A percentile compares a stretch with the other conserved stretches of the same genome.
phyloP scores from a whole-genome alignment of 129 eudicot genomes.

The Pseudognaphalium luteoalbum region DNA sequence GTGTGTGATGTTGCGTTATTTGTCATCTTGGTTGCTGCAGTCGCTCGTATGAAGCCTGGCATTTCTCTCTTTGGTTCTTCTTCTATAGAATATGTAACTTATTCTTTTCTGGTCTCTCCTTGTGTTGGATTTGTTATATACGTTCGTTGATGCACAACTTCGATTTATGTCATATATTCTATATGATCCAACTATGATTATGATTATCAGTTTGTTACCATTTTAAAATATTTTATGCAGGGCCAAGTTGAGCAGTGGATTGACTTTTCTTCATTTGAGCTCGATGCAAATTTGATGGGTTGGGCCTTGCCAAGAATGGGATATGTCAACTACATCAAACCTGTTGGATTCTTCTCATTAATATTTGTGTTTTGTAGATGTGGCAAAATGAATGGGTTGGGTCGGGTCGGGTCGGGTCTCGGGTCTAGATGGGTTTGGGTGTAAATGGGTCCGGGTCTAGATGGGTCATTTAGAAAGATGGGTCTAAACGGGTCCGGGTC shows the following conservation, averaged over 20 bases:
- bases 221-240: slow-evolving; percentile 23
- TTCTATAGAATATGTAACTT: slow-evolving; percentile 39
- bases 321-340: slow-evolving; percentile 24
- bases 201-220: not conserved
- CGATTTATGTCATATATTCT: too few species aligned
- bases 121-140: not conserved
- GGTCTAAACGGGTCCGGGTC: too few species aligned
- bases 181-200: too few species aligned
- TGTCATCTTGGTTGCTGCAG: slow-evolving; percentile 42
- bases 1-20: not conserved
- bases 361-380: not conserved
- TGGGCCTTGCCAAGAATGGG: slow-evolving; percentile 58
- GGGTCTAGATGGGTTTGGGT: too few species aligned
- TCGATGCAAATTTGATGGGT: slow-evolving; percentile 38
- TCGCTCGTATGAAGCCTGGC: slow-evolving; percentile 46
- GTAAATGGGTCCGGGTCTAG: too few species aligned
- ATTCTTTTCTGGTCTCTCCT: too few species aligned
- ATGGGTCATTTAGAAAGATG: too few species aligned
- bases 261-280: slow-evolving; percentile 56
- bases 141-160: too few species aligned
- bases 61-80: slow-evolving; percentile 61
- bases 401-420: too few species aligned
- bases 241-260: slow-evolving; percentile 77
- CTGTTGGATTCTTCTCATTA: not conserved
- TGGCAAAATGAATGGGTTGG: too few species aligned